phyloP scores from a whole-genome alignment of 768 basidiomycete genomes.

The Suillus paluster region DNA sequence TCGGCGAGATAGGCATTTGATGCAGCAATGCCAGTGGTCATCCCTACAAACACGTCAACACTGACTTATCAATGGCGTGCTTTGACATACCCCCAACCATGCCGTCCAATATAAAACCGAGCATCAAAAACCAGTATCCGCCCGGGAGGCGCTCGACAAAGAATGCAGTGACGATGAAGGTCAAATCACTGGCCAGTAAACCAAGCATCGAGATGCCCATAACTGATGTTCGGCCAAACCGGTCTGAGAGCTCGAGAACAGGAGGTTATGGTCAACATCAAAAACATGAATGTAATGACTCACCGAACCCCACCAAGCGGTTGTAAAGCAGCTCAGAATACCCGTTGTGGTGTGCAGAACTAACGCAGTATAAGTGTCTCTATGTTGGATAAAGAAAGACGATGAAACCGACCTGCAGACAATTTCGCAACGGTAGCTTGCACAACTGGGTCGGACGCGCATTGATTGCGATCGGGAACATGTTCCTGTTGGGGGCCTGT shows the following conservation, averaged over 20 bases:
- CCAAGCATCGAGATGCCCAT: slow-evolving; percentile 67
- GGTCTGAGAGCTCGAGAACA: slow-evolving; percentile 66
- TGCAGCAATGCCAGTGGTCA: slow-evolving; percentile 52
- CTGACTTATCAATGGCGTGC: background rate
- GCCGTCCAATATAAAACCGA: slow-evolving; percentile 72
- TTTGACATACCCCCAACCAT: slow-evolving; percentile 63
- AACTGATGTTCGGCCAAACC: slow-evolving; percentile 69
- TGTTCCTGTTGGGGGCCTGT: background rate
- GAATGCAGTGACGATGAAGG: slow-evolving; percentile 66
- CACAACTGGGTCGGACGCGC: slow-evolving; percentile 72
- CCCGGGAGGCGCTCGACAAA: slow-evolving; percentile 69
- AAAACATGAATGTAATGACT: slow-evolving; percentile 30
- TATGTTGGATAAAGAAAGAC: background rate
- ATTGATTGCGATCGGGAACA: slow-evolving; percentile 32
- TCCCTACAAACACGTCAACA: slow-evolving; percentile 42
- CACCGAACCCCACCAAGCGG: slow-evolving; percentile 87
- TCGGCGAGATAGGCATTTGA: slow-evolving; percentile 74
- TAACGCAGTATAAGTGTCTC: background rate
- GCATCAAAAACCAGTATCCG: slow-evolving; percentile 78
- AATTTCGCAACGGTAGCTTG: slow-evolving; percentile 74
- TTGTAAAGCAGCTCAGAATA: slow-evolving; percentile 75
- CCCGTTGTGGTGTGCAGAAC: slow-evolving; percentile 55
- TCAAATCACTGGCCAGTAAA: slow-evolving; percentile 62
- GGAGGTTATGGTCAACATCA: background rate
- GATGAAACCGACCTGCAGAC: slow-evolving; percentile 53